Percentiles rank a stretch among this genome's conserved stretches.
Conservation (phyloP, 129 eudicot genomes). For the Glebionis coronaria region DNA sequence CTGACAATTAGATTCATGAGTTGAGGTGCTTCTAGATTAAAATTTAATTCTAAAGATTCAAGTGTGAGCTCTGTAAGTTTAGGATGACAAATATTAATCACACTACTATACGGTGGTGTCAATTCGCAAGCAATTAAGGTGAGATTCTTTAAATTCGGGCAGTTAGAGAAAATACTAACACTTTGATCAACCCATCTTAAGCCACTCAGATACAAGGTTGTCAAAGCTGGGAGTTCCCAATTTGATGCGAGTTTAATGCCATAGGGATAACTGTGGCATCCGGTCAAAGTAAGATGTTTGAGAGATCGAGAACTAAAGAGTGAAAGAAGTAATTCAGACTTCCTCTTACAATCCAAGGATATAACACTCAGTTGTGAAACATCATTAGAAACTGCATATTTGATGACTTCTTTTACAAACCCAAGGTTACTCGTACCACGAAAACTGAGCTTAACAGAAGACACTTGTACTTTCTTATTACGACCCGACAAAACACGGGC, state of each 20-base stretch:
- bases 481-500: not conserved
- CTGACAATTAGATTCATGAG: not conserved
- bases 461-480: constrained; percentile 8
- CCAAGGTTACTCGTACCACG: not conserved
- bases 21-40: not conserved
- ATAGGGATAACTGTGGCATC: too few species aligned
- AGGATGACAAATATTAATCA: too few species aligned
- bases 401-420: not conserved
- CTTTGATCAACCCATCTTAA: too few species aligned
- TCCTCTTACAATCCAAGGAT: not conserved
- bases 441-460: not conserved
- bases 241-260: not conserved
- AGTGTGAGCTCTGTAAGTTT: too few species aligned
- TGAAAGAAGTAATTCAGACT: not conserved
- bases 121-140: too few species aligned
- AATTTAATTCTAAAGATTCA: not conserved
- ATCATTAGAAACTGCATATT: constrained; percentile 13
- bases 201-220: too few species aligned
- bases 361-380: not conserved
- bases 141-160: too few species aligned
- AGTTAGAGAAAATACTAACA: too few species aligned
- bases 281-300: not conserved
- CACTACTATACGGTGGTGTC: too few species aligned
- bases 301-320: not conserved
- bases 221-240: too few species aligned